Conservation (phyloP, 2,329 filamentous ascomycete species). For the Colletotrichum cordylinicola region DNA sequence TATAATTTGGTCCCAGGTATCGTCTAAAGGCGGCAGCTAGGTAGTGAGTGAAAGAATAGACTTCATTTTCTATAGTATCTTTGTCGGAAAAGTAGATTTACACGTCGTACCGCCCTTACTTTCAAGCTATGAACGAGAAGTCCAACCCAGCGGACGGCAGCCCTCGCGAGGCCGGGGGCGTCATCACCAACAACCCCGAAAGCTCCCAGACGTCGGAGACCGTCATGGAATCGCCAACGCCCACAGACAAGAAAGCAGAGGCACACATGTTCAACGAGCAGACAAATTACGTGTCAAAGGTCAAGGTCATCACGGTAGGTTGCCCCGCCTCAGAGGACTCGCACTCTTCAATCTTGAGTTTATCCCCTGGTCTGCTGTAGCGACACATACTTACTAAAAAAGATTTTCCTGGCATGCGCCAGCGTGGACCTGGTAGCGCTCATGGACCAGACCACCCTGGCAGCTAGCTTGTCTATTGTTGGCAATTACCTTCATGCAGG, state of each 20-base stretch:
- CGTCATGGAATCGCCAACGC: neutral
- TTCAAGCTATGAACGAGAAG: neutral
- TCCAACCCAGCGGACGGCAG: neutral
- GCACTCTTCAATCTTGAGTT: neutral
- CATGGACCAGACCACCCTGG: slow-evolving; percentile 64
- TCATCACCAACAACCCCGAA: slow-evolving; percentile 1
- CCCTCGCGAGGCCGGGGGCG: neutral
- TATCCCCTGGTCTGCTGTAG: neutral
- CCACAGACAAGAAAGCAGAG: slow-evolving; percentile 22
- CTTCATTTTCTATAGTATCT: neutral
- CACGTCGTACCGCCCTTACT: neutral
- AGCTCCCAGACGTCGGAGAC: slow-evolving; percentile 6
- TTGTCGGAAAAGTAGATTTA: neutral
- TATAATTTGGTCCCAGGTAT: neutral
- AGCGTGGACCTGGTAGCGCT: slow-evolving; percentile 60
- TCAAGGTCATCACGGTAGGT: slow-evolving; percentile 56
- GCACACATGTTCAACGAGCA: slow-evolving; percentile 55
- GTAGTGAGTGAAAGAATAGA: neutral
- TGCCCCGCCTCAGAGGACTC: neutral
- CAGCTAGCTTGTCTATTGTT: slow-evolving; percentile 59
- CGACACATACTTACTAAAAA: neutral
- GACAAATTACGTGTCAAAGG: slow-evolving; percentile 58
- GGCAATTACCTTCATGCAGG: slow-evolving; percentile 54
- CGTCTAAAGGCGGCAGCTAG: neutral
- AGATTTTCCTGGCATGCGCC: slow-evolving; percentile 64